Percentiles rank a stretch among this genome's conserved stretches.
Evolutionary conservation across 805 yeast genomes (phyloP).

Genomic region (Yamadazyma sp.): DNA sequence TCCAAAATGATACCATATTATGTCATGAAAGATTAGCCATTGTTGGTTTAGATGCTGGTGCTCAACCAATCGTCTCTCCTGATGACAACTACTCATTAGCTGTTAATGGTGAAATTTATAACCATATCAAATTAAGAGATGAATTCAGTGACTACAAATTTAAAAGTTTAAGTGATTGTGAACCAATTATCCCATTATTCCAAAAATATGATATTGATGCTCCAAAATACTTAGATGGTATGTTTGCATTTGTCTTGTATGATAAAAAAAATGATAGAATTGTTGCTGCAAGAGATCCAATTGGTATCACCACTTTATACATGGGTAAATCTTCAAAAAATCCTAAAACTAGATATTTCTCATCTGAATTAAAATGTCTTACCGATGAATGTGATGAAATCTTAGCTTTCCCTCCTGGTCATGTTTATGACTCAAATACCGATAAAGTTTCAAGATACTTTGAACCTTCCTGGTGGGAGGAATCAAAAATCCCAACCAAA

Average conservation of each 20-base stretch:
- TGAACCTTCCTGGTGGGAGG: constrained; percentile 95
- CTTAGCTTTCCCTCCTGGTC: constrained; percentile 97
- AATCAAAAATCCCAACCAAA: constrained; percentile 63
- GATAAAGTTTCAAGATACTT: constrained; percentile 85
- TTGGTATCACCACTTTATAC: constrained; percentile 94
- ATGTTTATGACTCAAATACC: constrained; percentile 87
- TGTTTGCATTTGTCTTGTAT: constrained; percentile 94
- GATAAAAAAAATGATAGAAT: constrained; percentile 84
- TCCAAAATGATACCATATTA: constrained; percentile 75
- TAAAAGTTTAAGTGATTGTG: constrained; percentile 93
- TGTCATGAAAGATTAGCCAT: constrained; percentile 96
- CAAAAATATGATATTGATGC: constrained; percentile 85
- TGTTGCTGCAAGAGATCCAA: constrained; percentile 97
- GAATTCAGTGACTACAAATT: constrained; percentile 69
- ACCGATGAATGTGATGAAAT: constrained; percentile 93
- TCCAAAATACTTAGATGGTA: constrained; percentile 92
- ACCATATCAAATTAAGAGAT: constrained; percentile 86
- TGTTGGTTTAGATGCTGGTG: constrained; percentile 96
- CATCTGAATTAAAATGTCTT: constrained; percentile 92
- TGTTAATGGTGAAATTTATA: constrained; percentile 98
- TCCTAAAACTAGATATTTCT: constrained; percentile 82
- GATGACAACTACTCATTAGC: constrained; percentile 73
- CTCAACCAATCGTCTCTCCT: constrained; percentile 88
- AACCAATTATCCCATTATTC: constrained; percentile 92
- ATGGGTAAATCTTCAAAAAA: constrained; percentile 75